Percentiles rank a stretch among this genome's conserved stretches.
Evolutionary conservation across 1,139 yeast species (phyloP).

Genomic region (Pichia norvegensis): DNA sequence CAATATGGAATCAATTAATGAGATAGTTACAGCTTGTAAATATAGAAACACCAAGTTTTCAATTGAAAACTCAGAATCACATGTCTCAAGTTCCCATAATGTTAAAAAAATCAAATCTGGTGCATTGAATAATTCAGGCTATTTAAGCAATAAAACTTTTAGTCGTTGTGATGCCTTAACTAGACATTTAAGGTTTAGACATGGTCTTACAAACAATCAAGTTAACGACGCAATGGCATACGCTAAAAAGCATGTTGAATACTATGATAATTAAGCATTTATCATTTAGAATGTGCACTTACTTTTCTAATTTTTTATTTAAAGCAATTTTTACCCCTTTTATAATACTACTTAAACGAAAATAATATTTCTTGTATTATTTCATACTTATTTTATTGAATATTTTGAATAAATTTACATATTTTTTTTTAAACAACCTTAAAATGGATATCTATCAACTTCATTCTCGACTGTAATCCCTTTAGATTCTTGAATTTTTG

Average conservation of each 20-base stretch:
- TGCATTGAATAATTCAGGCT: conserved; percentile 45
- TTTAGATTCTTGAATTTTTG: conserved; percentile 41
- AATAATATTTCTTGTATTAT: too few relatives aligned
- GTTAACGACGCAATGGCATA: conserved; percentile 63
- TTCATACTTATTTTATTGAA: too few relatives aligned
- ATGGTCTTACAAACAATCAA: conserved; percentile 59
- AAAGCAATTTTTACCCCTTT: not conserved
- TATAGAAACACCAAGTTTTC: conserved; percentile 24
- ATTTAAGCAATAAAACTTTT: conserved; percentile 64
- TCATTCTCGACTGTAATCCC: conserved; percentile 38
- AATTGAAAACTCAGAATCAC: conserved; percentile 27
- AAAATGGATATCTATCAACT: conserved; percentile 38
- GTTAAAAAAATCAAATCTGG: conserved; percentile 39
- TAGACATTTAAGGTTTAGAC: conserved; percentile 87
- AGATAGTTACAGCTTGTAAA: conserved; percentile 21
- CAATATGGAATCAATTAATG: conserved; percentile 21
- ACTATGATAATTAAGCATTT: conserved; percentile 28
- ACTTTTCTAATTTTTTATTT: conserved; percentile 2
- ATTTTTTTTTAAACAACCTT: conserved; percentile 1
- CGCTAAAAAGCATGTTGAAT: conserved; percentile 73
- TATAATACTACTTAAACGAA: too few relatives aligned
- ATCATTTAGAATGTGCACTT: too few relatives aligned
- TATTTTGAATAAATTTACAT: not conserved
- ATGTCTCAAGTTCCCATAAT: conserved; percentile 25
- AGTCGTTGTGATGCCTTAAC: conserved; percentile 93